phyloP scores from a whole-genome alignment of 768 basidiomycete species.

The Hortiboletus campestris region DNA sequence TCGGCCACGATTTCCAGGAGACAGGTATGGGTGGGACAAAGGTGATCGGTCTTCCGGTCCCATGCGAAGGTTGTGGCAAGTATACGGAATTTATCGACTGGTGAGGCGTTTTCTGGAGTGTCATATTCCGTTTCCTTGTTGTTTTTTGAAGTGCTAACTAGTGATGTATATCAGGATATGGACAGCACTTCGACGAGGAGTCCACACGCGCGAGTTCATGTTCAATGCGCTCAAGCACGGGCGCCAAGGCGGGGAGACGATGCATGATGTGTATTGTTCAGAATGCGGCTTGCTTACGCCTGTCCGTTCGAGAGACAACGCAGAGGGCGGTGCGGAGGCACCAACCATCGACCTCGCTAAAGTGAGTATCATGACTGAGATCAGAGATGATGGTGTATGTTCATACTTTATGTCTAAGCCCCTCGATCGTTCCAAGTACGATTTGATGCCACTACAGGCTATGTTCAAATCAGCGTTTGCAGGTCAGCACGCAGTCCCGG shows the following conservation, averaged over 20 bases:
- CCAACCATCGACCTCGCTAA: constrained; percentile 5
- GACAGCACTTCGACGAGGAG: constrained; percentile 14
- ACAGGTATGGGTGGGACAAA: not conserved
- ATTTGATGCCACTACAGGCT: not conserved
- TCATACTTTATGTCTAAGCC: not conserved
- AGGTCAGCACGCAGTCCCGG: not conserved
- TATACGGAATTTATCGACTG: not conserved
- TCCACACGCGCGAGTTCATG: constrained; percentile 11
- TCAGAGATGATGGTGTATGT: not conserved
- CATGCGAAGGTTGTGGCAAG: not conserved
- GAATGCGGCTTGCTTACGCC: constrained; percentile 10
- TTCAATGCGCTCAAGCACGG: constrained; percentile 10
- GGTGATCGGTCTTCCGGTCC: not conserved
- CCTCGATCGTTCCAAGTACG: constrained; percentile 15
- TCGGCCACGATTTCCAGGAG: not conserved
- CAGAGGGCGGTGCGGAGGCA: constrained; percentile 9
- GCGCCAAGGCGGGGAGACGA: constrained; percentile 11
- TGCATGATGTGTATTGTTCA: constrained; percentile 15
- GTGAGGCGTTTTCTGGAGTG: not conserved
- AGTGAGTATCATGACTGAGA: not conserved
- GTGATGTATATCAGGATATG: not conserved
- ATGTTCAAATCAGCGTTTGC: not conserved
- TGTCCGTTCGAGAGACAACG: constrained; percentile 6
- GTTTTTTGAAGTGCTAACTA: not conserved
- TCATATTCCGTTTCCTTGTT: not conserved